Evolutionary conservation across 768 basidiomycete genomes (phyloP).

Genomic region (Tylopilus plumbeoviolaceoides): DNA sequence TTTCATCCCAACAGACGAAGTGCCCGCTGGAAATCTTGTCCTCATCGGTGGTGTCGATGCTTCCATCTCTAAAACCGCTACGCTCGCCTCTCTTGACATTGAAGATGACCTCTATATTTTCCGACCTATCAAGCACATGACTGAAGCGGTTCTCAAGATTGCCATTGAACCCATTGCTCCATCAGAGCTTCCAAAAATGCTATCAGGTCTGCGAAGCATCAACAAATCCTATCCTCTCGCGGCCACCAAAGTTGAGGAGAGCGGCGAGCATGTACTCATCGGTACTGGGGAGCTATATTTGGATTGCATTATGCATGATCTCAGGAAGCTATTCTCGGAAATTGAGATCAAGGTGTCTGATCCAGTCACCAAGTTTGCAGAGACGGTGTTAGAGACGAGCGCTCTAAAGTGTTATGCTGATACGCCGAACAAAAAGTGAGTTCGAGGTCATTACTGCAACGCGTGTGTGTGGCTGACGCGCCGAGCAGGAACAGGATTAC

Average conservation of each 20-base stretch:
- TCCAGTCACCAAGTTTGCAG: conserved; percentile 96
- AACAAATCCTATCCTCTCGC: conserved; percentile 97
- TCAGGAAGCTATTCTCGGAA: conserved; percentile 88
- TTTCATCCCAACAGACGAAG: conserved; percentile 83
- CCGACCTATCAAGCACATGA: conserved; percentile 94
- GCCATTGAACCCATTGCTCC: conserved; percentile 98
- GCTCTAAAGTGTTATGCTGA: conserved; percentile 99
- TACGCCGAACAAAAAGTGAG: conserved; percentile 97
- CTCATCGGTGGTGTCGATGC: conserved; percentile 90
- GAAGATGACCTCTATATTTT: conserved; percentile 93
- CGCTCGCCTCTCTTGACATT: conserved; percentile 66
- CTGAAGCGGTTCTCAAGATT: conserved; percentile 94
- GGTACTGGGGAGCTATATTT: conserved; percentile 97
- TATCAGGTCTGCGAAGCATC: conserved; percentile 92
- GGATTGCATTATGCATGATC: conserved; percentile 95
- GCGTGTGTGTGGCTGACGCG: conserved; percentile 12
- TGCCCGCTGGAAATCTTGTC: conserved; percentile 89
- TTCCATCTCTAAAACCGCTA: conserved; percentile 94
- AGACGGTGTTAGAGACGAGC: conserved; percentile 96
- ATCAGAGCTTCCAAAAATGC: conserved; percentile 98
- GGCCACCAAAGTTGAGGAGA: conserved; percentile 95
- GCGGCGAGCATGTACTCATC: conserved; percentile 94
- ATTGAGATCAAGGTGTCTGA: conserved; percentile 99
- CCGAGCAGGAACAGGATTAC: conserved; percentile 86
- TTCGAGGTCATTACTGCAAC: conserved; percentile 5